Percentiles rank a stretch among this genome's conserved stretches.
Evolutionary conservation across 2,329 filamentous ascomycete genomes (phyloP).

Genomic region (Penicillium sumatraense): DNA sequence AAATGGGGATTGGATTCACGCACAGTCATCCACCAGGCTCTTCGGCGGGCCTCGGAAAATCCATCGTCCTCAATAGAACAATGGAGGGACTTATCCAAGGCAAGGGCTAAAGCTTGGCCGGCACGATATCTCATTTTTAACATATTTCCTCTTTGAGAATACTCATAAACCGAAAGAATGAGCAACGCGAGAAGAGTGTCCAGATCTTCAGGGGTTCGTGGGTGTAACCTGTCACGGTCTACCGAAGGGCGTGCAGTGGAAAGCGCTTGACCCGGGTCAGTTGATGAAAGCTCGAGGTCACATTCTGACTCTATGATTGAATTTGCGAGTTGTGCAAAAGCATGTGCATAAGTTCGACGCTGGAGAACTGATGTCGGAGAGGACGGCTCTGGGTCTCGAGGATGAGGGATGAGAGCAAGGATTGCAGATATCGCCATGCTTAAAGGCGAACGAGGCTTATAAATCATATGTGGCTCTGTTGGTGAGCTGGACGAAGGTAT

Average conservation of each 20-base stretch:
- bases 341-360: conserved; percentile 46
- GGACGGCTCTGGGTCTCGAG: conserved; percentile 42
- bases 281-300: conserved; percentile 46
- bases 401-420: conserved; percentile 48
- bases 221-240: conserved; percentile 43
- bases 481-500: conserved; percentile 35
- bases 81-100: conserved; percentile 50
- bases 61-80: conserved; percentile 38
- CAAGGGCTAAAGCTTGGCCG: conserved; percentile 48
- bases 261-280: conserved; percentile 47
- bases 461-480: conserved; percentile 37
- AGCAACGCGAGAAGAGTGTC: conserved; percentile 48
- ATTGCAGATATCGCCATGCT: conserved; percentile 50
- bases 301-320: conserved; percentile 47
- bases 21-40: conserved; percentile 56
- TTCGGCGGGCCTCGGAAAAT: conserved; percentile 46
- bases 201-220: conserved; percentile 44
- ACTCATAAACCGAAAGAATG: conserved; percentile 52
- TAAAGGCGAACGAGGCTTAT: conserved; percentile 47
- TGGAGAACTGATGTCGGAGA: conserved; percentile 39
- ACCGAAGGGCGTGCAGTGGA: conserved; percentile 35
- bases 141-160: conserved; percentile 50
- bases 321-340: conserved; percentile 45
- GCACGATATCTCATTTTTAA: conserved; percentile 53
- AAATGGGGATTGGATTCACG: conserved; percentile 4